Base-by-base conservation (phyloP, 169 alveolate species). In the Cryptosporidium andersoni region DNA sequence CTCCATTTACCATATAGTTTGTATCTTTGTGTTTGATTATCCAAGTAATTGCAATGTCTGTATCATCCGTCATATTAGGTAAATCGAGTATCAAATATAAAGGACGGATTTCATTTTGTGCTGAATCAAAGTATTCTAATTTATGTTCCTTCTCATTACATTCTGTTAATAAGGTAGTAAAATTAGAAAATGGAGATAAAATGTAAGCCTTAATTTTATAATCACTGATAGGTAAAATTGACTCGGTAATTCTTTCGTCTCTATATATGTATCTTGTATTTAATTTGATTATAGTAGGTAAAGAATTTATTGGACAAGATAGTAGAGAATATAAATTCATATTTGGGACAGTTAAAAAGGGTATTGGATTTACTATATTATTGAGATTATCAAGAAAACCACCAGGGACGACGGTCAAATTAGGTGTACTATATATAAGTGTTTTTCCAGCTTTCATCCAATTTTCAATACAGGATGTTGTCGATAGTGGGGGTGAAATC, bases 301-400 rank as follows among this genome's bases (percentile, higher is more conserved):
- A 51, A 12, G 74, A 58, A 51, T 74, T 53, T 36, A 48, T 43
- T 14, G 68, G 85, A 8, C 39, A n/a, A 34, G 47, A 48, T 36
- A 58, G 43, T 55, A 47, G 55, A 8, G 85, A 74, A 12, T 47
- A 4, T 4, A 58, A 36, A 12, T 74, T 52, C 11, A 74, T 12
- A 11, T 74, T 52, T 6, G 85, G 85, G 4, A 74, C 36, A 12
- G 45, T 55, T 25, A 3, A 43, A 34, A 74, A 43, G 34, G 85
- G 85, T 40, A 12, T 42, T n/a, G 85, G 85, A 55, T 58, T 74
- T 12, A 60, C 85, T n/a, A 74, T 62, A 3, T 66, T 37, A n/a
- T 58, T 74, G 16, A 16, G 55, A 4, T 36, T 14, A 36, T 74
- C 85, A 25, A 74, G 47, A 58, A 74, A 74, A 6, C 85, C 85